Conservation (phyloP, 1,284 basidiomycete genomes). For the Moesziomyces antarcticus region DNA sequence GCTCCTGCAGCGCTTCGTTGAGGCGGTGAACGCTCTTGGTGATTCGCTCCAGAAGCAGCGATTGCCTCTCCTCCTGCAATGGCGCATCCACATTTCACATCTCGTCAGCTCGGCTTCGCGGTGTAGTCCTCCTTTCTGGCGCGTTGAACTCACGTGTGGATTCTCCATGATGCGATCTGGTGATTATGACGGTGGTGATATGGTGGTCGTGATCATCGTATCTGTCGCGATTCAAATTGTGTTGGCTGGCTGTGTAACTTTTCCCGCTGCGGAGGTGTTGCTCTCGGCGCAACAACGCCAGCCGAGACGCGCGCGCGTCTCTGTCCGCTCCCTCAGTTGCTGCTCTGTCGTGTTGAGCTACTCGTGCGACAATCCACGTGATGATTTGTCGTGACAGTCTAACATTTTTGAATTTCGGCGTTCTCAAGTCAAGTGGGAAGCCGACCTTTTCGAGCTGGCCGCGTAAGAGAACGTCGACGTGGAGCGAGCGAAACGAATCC, state of each 20-base stretch:
- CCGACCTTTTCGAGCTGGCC: conserved; percentile 6
- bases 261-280: conserved; percentile 19
- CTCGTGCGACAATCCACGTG: conserved; percentile 37
- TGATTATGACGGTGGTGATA: neutral
- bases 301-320: conserved; percentile 30
- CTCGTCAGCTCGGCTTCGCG: too few relatives aligned
- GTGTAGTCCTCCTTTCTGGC: too few relatives aligned
- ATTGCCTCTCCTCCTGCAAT: conserved; percentile 86
- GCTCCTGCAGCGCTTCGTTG: conserved; percentile 71
- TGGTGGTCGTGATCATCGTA: conserved; percentile 6
- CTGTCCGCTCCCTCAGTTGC: too few relatives aligned
- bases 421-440: too few relatives aligned
- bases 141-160: conserved; percentile 21
- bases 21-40: conserved; percentile 83
- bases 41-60: conserved; percentile 86
- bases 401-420: conserved; percentile 1
- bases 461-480: conserved; percentile 30
- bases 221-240: neutral
- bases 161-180: conserved; percentile 27
- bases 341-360: conserved; percentile 13
- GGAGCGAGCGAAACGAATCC: conserved; percentile 11
- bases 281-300: conserved; percentile 15
- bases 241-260: conserved; percentile 6
- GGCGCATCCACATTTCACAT: too few relatives aligned
- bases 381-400: neutral